Evolutionary conservation across 805 yeast genomes (phyloP), one percentile per base, ranked within the genome.

Genomic region (Nakazawaea ishiwadae): DNA sequence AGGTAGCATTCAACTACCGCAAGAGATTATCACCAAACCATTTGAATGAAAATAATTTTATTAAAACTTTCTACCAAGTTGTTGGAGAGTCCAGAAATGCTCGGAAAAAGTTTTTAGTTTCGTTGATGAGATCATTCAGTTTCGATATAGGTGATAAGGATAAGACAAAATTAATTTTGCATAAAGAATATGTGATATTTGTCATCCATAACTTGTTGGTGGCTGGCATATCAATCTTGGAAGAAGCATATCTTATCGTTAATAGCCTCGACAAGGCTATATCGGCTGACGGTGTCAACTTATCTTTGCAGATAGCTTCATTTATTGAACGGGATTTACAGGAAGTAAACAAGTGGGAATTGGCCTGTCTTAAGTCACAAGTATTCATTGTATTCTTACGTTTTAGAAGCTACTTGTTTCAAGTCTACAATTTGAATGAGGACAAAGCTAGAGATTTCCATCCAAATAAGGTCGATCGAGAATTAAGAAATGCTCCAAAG

Each of bases 231-330:
- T 48, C 51, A 0, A 61, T 69, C 0, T 53, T 68, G 35, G 86
- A 81, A 42, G 87, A 82, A 39, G 69, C 76, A 0, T 66, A 71
- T 35, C 44, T 62, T 0, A 23, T 80, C 1, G 50, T 77, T 3
- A 55, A 60, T 34, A 68, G 63, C 1, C 51, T 80, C 27, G 79
- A 79, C 41, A 54, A 65, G 33, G 44, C 68, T 0, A 49, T 75
- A 2, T 51, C 69, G 1, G 56, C 62, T 3, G 69, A 69, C 31
- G 79, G 75, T 2, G 49, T 62, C 16, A 65, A 65, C 19, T 45
- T 74, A 10, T 40, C 55, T 5, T 56, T 59, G 12, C 50, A 44
- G 39, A 41, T 40, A 32, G 44, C 40, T 23, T 48, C 35, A 43
- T 56, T 41, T 39, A 45, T 36, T 39, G 43, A n/a, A 31, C 34